Evolutionary conservation across 768 basidiomycete genomes (phyloP).

Genomic region (Crucibulum laeve): DNA sequence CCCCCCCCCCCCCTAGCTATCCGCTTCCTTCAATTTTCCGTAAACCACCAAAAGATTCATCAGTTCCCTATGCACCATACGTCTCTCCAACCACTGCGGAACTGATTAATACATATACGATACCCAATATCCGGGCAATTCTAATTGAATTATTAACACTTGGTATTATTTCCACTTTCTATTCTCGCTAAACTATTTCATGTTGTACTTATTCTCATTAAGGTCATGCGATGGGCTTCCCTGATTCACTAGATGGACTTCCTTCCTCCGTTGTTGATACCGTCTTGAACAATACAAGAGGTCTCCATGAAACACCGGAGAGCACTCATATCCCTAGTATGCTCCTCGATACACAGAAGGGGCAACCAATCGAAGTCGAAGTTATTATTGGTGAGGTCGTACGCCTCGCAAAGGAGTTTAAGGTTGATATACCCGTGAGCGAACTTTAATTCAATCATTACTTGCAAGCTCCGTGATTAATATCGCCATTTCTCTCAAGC

Average conservation of each 20-base stretch:
- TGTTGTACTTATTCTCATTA: not conserved
- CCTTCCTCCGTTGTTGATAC: conserved; percentile 36
- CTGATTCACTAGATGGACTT: conserved; percentile 39
- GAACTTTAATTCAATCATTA: conserved; percentile 1
- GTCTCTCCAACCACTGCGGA: conserved; percentile 35
- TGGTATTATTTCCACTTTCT: conserved; percentile 17
- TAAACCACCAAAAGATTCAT: conserved; percentile 31
- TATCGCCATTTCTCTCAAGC: conserved; percentile 26
- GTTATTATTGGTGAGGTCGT: conserved; percentile 62
- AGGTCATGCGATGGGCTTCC: conserved; percentile 45
- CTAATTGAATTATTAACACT: conserved; percentile 41
- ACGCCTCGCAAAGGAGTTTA: conserved; percentile 39
- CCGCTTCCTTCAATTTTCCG: conserved; percentile 50
- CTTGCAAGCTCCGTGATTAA: not conserved
- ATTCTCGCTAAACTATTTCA: not conserved
- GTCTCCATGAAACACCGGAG: conserved; percentile 34
- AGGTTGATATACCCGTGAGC: conserved; percentile 47
- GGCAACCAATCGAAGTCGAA: conserved; percentile 62
- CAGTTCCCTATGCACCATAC: conserved; percentile 33
- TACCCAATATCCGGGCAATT: conserved; percentile 42
- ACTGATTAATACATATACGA: conserved; percentile 34
- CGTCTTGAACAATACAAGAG: conserved; percentile 33
- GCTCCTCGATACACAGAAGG: conserved; percentile 52
- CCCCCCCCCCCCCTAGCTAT: conserved; percentile 19
- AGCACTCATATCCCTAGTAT: conserved; percentile 54